A percentile compares a stretch with the other conserved stretches of the same genome.
Evolutionary conservation across 2,329 filamentous ascomycete genomes (phyloP).

Genomic region (Epicoccum nigrum): DNA sequence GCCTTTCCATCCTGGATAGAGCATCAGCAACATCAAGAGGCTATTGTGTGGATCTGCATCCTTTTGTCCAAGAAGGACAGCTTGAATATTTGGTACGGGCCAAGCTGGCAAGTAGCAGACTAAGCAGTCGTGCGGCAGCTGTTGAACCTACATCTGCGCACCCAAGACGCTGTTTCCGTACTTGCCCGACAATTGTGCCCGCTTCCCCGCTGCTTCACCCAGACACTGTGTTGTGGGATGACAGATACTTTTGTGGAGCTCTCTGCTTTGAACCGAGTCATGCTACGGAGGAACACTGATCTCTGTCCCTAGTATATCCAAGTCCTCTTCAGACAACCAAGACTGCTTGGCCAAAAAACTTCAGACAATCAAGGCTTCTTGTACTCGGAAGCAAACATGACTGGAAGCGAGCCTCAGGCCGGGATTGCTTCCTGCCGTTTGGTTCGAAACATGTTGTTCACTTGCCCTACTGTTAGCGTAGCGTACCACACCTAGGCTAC

Average conservation of each 20-base stretch:
- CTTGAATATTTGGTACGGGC: too few relatives aligned
- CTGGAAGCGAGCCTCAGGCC: neutral
- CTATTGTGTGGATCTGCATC: too few relatives aligned
- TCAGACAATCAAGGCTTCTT: slow-evolving; percentile 17
- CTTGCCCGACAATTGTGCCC: neutral
- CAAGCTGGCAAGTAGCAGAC: too few relatives aligned
- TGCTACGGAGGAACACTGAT: neutral
- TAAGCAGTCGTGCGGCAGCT: neutral
- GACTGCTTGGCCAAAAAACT: slow-evolving; percentile 16
- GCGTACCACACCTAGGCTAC: neutral
- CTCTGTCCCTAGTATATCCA: neutral
- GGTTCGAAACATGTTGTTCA: slow-evolving; percentile 9
- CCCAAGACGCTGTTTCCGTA: slow-evolving; percentile 1
- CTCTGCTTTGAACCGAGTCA: neutral
- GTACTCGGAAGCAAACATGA: slow-evolving; percentile 4
- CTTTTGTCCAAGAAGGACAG: too few relatives aligned
- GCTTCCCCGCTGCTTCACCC: neutral
- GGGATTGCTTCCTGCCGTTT: slow-evolving; percentile 6
- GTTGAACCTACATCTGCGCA: neutral
- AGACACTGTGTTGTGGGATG: neutral
- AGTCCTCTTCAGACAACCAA: slow-evolving; percentile 6
- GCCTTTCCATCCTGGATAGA: neutral
- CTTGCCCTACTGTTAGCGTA: neutral
- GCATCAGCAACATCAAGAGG: neutral
- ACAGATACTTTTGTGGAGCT: neutral